Base-by-base conservation (phyloP, 2,329 filamentous ascomycete species). In the Diplodia sapinea region DNA sequence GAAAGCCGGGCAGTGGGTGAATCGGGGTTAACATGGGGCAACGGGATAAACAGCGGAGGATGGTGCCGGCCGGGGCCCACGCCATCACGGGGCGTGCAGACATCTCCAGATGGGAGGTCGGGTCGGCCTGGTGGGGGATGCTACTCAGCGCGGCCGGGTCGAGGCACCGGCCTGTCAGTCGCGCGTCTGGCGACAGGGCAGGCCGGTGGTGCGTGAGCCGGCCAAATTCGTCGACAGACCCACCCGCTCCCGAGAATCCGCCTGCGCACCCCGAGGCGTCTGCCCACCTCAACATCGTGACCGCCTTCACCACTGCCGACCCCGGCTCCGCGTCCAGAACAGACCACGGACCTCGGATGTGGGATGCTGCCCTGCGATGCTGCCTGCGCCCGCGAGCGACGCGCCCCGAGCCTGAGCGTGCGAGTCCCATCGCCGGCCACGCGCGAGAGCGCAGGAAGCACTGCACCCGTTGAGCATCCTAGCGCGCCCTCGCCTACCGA, bases 11-110 rank as follows among this genome's bases (percentile, higher is more conserved):
- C 50, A 43, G 36, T 65, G 62, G 49, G 47, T 51, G 55, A 43
- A 65, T 65, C 49, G 64, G 64, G 54, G 59, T 63, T 63, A 63
- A 66, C 64, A 66, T 66, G 64, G 52, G 64, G 64, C 51, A 59
- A 51, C 36, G 51, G 52, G 65, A 52, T 38, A n/a, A 20, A 51
- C 55, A 43, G 56, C 47, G 66, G 66, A 63, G 56, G 57, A 63
- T 63, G 57, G 55, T 54, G 50, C 43, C 55, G 31, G 36, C 36
- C 66, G 66, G 65, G 65, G 64, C 40, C 36, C 33, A 40, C 15
- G 33, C 56, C 55, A 40, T 66, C 65, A 66, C 55, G 65, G 65
- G 65, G 65, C 65, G 56, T 43, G 65, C 43, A 61, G 65, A 67
- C 55, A 51, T 59, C 65, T 67, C 65, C 65, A 67, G 65, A 67